A percentile compares a stretch with the other conserved stretches of the same genome.
phyloP scores from a whole-genome alignment of 2,329 filamentous ascomycete species.

The Lasiodiplodia gonubiensis region DNA sequence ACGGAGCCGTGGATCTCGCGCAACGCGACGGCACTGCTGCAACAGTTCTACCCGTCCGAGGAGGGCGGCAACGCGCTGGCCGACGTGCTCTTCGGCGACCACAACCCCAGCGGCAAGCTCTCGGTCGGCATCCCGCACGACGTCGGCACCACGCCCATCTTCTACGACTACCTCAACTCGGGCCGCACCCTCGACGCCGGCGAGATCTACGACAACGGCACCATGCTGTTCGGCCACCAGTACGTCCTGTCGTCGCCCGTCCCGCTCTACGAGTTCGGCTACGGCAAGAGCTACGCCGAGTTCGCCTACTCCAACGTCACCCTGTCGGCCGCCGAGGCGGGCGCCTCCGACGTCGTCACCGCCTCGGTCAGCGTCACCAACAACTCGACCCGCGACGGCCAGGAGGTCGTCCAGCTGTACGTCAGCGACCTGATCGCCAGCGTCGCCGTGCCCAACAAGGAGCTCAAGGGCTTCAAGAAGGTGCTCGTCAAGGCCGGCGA shows the following conservation, averaged over 20 bases:
- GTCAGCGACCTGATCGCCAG: slow-evolving; percentile 66
- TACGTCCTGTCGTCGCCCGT: slow-evolving; percentile 67
- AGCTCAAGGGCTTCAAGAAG: slow-evolving; percentile 72
- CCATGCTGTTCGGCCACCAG: slow-evolving; percentile 66
- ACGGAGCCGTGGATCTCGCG: slow-evolving; percentile 75
- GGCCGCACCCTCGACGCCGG: slow-evolving; percentile 63
- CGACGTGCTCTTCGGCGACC: slow-evolving; percentile 65
- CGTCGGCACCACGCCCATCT: slow-evolving; percentile 70
- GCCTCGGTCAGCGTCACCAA: slow-evolving; percentile 69
- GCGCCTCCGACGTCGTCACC: slow-evolving; percentile 61
- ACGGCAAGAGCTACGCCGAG: slow-evolving; percentile 68
- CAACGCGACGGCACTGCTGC: slow-evolving; percentile 68
- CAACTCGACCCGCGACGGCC: slow-evolving; percentile 60
- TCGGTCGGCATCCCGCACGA: slow-evolving; percentile 71
- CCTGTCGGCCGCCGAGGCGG: slow-evolving; percentile 57
- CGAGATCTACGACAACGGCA: slow-evolving; percentile 61
- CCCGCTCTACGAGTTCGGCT: slow-evolving; percentile 70
- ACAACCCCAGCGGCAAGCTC: slow-evolving; percentile 70
- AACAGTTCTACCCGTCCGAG: slow-evolving; percentile 77
- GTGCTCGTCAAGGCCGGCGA: slow-evolving; percentile 65
- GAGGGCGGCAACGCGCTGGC: slow-evolving; percentile 71
- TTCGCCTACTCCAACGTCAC: slow-evolving; percentile 65
- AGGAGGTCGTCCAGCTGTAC: slow-evolving; percentile 73
- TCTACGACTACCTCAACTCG: slow-evolving; percentile 75
- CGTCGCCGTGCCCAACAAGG: slow-evolving; percentile 68